These are phyloP conservation scores for Aureobasidium pullulans DNA, from an alignment of 2,329 filamentous ascomycete species.

Conservation along the genomic window DNA sequence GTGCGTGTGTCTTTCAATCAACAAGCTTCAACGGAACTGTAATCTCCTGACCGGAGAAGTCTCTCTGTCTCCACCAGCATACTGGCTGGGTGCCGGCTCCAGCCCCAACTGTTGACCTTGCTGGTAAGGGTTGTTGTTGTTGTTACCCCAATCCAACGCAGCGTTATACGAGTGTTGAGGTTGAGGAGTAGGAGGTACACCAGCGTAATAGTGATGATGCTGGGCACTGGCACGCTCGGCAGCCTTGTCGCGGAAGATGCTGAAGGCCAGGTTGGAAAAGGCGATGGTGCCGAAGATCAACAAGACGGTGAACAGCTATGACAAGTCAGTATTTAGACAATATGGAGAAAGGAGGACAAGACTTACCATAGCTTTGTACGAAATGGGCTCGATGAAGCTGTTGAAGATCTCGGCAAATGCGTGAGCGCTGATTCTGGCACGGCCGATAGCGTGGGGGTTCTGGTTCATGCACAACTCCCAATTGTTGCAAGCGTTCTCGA, in stretches of 20 bases:
- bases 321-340: constrained; percentile 24
- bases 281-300: constrained; percentile 47
- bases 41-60: constrained; percentile 28
- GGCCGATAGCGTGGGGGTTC: constrained; percentile 69
- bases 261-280: constrained; percentile 54
- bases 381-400: constrained; percentile 84
- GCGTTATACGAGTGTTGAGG: constrained; percentile 27
- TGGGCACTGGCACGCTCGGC: constrained; percentile 16
- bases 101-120: constrained; percentile 17
- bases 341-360: not conserved
- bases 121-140: constrained; percentile 24
- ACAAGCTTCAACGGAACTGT: constrained; percentile 22
- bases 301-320: constrained; percentile 41
- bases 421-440: constrained; percentile 73
- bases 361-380: constrained; percentile 68
- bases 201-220: constrained; percentile 19
- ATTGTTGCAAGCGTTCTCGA: constrained; percentile 64
- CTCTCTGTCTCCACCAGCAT: constrained; percentile 23
- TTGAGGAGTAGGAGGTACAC: constrained; percentile 24
- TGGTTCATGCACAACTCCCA: constrained; percentile 87
- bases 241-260: constrained; percentile 43
- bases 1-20: too few species aligned
- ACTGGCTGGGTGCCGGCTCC: constrained; percentile 27
- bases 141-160: constrained; percentile 15
- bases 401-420: constrained; percentile 92